A percentile compares a stretch with the other conserved stretches of the same genome.
Evolutionary conservation across 2,329 filamentous ascomycete genomes (phyloP).

Genomic region (Nothophaeocryptopus gaeumannii): DNA sequence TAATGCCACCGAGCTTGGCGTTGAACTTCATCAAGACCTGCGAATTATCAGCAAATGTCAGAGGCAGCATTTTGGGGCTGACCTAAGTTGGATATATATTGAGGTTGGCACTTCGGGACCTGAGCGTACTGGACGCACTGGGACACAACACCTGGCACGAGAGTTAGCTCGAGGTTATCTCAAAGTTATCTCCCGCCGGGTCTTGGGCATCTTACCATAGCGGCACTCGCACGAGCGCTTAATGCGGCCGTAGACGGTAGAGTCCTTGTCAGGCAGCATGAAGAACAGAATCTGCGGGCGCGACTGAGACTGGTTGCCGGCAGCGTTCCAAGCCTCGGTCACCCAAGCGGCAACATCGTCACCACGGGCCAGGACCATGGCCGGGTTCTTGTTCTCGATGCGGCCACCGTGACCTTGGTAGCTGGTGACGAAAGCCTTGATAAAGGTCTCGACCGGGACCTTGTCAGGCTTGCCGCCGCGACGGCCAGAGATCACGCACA

Average conservation of each 20-base stretch:
- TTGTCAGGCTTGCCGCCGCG: conserved; percentile 45
- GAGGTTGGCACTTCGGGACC: conserved; percentile 65
- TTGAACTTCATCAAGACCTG: conserved; percentile 91
- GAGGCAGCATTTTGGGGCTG: no score
- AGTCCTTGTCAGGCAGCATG: conserved; percentile 68
- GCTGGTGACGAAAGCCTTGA: conserved; percentile 59
- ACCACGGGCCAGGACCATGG: conserved; percentile 38
- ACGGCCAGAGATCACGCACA: conserved; percentile 63
- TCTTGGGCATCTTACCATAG: conserved; percentile 46
- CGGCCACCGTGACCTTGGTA: conserved; percentile 62
- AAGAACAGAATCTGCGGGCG: conserved; percentile 77
- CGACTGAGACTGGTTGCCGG: conserved; percentile 52
- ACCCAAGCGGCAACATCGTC: conserved; percentile 32
- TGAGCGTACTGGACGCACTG: conserved; percentile 76
- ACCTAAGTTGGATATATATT: conserved; percentile 76
- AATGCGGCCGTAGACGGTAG: conserved; percentile 72
- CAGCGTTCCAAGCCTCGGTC: conserved; percentile 51
- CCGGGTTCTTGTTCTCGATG: conserved; percentile 48
- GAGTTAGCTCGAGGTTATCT: no score
- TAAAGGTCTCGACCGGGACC: conserved; percentile 51
- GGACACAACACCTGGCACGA: conserved; percentile 59
- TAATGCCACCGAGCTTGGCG: conserved; percentile 85
- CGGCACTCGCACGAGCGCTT: conserved; percentile 89
- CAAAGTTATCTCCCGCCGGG: no score
- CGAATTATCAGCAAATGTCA: no score